A percentile compares a stretch with the other conserved stretches of the same genome.
Conservation (phyloP, 805 yeast genomes). For the Sungouiozyma intestinalis region DNA sequence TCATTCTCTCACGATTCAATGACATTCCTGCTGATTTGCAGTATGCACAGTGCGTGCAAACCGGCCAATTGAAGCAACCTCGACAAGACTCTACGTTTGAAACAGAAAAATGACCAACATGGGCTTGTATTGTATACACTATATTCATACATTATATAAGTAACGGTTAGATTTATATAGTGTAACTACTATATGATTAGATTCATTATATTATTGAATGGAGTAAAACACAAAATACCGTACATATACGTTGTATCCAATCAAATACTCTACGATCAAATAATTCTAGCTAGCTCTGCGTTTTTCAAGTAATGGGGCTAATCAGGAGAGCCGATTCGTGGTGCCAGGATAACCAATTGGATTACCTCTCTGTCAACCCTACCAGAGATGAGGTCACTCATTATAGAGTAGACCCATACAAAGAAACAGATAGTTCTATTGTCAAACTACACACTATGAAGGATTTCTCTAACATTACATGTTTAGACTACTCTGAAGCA, state of each 20-base stretch:
- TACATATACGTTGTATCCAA: too few relatives aligned
- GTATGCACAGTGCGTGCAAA: too few relatives aligned
- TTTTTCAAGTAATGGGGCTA: conserved; percentile 23
- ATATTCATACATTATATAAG: neutral
- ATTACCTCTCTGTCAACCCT: conserved; percentile 55
- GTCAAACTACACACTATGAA: conserved; percentile 41
- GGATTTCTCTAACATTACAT: conserved; percentile 61
- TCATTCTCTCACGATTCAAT: too few relatives aligned
- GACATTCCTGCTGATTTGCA: too few relatives aligned
- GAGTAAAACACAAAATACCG: too few relatives aligned
- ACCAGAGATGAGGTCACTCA: conserved; percentile 70
- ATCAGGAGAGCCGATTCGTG: conserved; percentile 25
- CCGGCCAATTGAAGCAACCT: too few relatives aligned
- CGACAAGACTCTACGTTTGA: too few relatives aligned
- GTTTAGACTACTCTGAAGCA: conserved; percentile 49
- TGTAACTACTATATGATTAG: neutral
- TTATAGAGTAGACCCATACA: conserved; percentile 42
- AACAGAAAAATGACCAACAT: too few relatives aligned
- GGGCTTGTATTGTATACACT: too few relatives aligned
- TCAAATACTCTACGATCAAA: too few relatives aligned
- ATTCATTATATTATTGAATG: neutral
- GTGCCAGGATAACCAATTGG: conserved; percentile 23
- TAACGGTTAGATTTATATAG: neutral
- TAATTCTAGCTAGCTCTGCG: too few relatives aligned
- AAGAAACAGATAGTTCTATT: conserved; percentile 44